These are phyloP conservation scores for Parascedosporium putredinis DNA, from an alignment of 2,329 filamentous ascomycete genomes.

Conservation along the genomic window DNA sequence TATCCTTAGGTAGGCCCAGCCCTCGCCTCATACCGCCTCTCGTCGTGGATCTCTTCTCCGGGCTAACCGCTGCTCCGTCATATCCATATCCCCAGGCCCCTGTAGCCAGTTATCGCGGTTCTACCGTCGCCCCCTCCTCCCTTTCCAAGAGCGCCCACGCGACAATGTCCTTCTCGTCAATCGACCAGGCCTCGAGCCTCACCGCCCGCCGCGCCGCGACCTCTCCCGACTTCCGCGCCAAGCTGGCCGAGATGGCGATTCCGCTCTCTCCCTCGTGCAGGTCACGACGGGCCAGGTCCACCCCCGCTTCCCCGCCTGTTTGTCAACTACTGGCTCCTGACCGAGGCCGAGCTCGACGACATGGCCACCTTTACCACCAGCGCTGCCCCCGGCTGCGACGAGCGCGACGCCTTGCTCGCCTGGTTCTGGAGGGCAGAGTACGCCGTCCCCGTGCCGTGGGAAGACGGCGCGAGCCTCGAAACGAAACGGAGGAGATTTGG, in stretches of 20 bases:
- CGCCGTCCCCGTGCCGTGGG: slow-evolving; percentile 59
- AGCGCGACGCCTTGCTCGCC: not conserved
- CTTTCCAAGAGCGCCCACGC: not conserved
- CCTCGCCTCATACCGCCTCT: no score
- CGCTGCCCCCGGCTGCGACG: slow-evolving; percentile 26
- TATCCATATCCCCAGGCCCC: no score
- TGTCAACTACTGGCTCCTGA: slow-evolving; percentile 65
- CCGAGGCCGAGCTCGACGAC: slow-evolving; percentile 57
- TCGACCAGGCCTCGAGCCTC: slow-evolving; percentile 19
- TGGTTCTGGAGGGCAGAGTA: slow-evolving; percentile 42
- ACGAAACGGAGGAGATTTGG: slow-evolving; percentile 66
- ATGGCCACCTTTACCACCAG: slow-evolving; percentile 68
- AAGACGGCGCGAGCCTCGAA: slow-evolving; percentile 38
- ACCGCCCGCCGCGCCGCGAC: slow-evolving; percentile 26
- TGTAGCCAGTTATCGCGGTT: no score
- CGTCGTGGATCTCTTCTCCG: no score
- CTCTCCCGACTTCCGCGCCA: slow-evolving; percentile 44
- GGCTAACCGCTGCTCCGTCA: no score
- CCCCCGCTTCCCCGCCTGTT: slow-evolving; percentile 55
- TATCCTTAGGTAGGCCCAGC: no score
- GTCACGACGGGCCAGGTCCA: slow-evolving; percentile 52
- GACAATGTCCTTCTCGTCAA: slow-evolving; percentile 8
- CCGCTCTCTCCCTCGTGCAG: slow-evolving; percentile 58
- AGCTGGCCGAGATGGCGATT: slow-evolving; percentile 56
- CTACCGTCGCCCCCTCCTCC: no score